Conservation (phyloP, 2,329 filamentous ascomycete genomes). For the Knoxdaviesia capensis region DNA sequence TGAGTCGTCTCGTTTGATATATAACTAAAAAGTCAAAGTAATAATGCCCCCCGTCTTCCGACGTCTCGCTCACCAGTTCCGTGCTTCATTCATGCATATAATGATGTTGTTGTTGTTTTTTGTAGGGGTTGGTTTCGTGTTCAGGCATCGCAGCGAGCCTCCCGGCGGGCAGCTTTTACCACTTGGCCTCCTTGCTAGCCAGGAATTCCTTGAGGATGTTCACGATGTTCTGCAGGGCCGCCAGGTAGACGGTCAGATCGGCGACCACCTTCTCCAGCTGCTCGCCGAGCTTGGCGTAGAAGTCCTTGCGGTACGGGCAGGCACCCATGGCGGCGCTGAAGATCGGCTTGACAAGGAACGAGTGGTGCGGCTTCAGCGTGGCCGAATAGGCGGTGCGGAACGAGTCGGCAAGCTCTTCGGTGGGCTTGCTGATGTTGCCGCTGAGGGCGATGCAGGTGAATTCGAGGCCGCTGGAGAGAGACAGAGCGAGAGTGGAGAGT, state of each 20-base stretch:
- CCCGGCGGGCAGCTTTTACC: constrained; percentile 17
- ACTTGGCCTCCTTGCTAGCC: constrained; percentile 35
- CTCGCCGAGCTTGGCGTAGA: constrained; percentile 69
- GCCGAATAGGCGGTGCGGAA: constrained; percentile 71
- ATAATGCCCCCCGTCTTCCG: no score
- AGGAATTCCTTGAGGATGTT: constrained; percentile 48
- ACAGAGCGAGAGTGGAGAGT: neutral
- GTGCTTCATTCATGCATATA: no score
- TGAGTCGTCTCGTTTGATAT: no score
- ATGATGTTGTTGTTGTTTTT: no score
- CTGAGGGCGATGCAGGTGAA: constrained; percentile 77
- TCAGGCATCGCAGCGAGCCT: no score
- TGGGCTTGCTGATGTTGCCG: constrained; percentile 47
- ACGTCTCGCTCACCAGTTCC: no score
- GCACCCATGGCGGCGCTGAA: constrained; percentile 88
- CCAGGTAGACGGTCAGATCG: constrained; percentile 52
- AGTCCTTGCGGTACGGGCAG: constrained; percentile 82
- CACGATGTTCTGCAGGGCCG: constrained; percentile 59
- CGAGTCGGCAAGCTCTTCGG: constrained; percentile 62
- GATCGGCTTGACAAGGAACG: constrained; percentile 72
- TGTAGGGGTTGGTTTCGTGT: no score
- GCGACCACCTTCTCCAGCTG: constrained; percentile 40
- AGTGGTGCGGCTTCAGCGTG: constrained; percentile 85
- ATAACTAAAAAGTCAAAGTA: no score
- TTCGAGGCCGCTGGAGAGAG: constrained; percentile 52